Evolutionary conservation across 495 filamentous ascomycete species (phyloP).

Genomic region (Aspergillus ellipticus): DNA sequence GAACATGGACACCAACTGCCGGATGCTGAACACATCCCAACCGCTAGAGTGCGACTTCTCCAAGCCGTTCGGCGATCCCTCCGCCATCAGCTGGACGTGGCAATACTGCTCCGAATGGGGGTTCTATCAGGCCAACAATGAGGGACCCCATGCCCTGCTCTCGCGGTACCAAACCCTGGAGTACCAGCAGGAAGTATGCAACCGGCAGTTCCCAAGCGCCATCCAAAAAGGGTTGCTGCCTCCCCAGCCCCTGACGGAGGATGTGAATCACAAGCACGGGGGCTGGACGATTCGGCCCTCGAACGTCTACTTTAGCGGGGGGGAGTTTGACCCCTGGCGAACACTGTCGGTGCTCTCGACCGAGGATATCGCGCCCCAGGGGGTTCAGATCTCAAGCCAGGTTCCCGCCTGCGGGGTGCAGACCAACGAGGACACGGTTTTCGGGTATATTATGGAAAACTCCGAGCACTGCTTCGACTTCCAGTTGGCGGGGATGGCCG

Average conservation of each 20-base stretch:
- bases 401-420: slow-evolving; percentile 47
- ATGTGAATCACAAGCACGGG: slow-evolving; percentile 44
- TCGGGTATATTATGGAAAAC: slow-evolving; percentile 48
- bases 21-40: slow-evolving; percentile 25
- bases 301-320: slow-evolving; percentile 52
- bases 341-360: slow-evolving; percentile 46
- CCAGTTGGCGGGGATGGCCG: slow-evolving; percentile 22
- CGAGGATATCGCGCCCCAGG: slow-evolving; percentile 40
- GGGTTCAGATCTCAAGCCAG: slow-evolving; percentile 30
- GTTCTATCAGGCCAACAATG: slow-evolving; percentile 52
- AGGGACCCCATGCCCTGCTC: slow-evolving; percentile 44
- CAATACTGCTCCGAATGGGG: slow-evolving; percentile 61
- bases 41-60: slow-evolving; percentile 39
- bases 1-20: slow-evolving; percentile 39
- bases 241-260: slow-evolving; percentile 28
- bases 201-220: slow-evolving; percentile 51
- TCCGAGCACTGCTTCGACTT: slow-evolving; percentile 55
- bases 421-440: slow-evolving; percentile 35
- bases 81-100: slow-evolving; percentile 53
- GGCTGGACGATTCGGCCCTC: slow-evolving; percentile 58
- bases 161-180: slow-evolving; percentile 49
- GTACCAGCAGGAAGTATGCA: slow-evolving; percentile 49
- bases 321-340: slow-evolving; percentile 59
- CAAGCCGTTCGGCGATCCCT: slow-evolving; percentile 29
- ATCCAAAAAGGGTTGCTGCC: slow-evolving; percentile 43